Evolutionary conservation across 2,329 filamentous ascomycete genomes (phyloP).

Genomic region (Sclerotinia minor): DNA sequence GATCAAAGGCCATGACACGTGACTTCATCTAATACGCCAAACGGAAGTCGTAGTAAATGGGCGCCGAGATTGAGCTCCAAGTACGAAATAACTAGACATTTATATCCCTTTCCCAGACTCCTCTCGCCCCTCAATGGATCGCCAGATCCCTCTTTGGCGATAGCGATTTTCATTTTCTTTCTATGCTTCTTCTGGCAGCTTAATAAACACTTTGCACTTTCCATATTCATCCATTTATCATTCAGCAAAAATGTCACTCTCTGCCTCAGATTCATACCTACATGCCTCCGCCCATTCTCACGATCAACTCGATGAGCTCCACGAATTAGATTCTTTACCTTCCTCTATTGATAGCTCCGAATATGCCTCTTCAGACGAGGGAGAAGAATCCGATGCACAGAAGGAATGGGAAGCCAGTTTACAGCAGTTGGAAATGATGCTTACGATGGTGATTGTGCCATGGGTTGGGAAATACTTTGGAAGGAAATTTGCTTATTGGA

Average conservation of each 20-base stretch:
- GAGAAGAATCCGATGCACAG: conserved; percentile 77
- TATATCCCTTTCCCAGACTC: background rate
- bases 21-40: background rate
- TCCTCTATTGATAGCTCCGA: conserved; percentile 55
- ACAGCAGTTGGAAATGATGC: conserved; percentile 86
- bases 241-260: conserved; percentile 27
- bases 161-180: conserved; percentile 14
- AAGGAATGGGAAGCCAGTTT: conserved; percentile 92
- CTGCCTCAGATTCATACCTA: conserved; percentile 31
- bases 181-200: background rate
- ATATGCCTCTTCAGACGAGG: conserved; percentile 48
- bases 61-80: conserved; percentile 3
- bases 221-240: background rate
- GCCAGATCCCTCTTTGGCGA: conserved; percentile 12
- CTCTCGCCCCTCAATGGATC: conserved; percentile 20
- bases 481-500: conserved; percentile 93
- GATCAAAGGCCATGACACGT: background rate
- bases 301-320: conserved; percentile 45
- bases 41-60: background rate
- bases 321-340: conserved; percentile 62
- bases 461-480: conserved; percentile 95
- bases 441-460: conserved; percentile 93
- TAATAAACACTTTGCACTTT: background rate
- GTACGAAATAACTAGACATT: background rate
- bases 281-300: conserved; percentile 50